Base-by-base conservation (phyloP, 176 grass and related monocot genomes). In the Rhipidocladum racemiflorum region DNA sequence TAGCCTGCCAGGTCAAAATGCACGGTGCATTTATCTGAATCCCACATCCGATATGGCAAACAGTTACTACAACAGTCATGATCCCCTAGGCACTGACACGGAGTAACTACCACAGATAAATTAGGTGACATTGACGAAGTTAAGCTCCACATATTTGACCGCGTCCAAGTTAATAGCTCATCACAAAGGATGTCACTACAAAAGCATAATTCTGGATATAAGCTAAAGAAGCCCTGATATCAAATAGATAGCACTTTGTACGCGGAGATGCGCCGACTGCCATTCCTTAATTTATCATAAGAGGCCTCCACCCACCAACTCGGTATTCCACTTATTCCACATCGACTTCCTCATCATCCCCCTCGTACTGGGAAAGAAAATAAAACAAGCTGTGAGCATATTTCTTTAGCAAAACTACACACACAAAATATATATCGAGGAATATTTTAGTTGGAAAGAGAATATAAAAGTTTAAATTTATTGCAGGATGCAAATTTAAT, bases 291-390 rank as follows among this genome's bases (percentile, higher is more conserved):
- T 88, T 87, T 80, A 25, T 63, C 72, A 49, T 87, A 40, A 54
- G 65, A 66, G 67, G 76, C 11, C 25, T 28, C 57, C 68, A 18
- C 54, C 82, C 62, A 82, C 72, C 78, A 85, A 85, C 18, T 87
- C 72, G 16, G 34, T 29, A 16, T 39, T 76, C 75, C 43, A 83
- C 69, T 87, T 85, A 91, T 28, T 89, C 89, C 68, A 91, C 89
- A 20, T 91, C 87, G 0, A 94, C 87, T 50, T 91, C 92, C 50
- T 90, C 89, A 7, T 94, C 85, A 34, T 85, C 92, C 14, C 60
- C 89, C 77, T 89, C 84, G 0, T 89, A 94, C 92, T 94, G 85
- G 50, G 27, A 85, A 72, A 76, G 3, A 69, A 32, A 42, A 61
- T 21, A 60, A 54, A 60, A 79, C 20, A 78, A 61, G 77, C 1